Evolutionary conservation across 2,329 filamentous ascomycete genomes (phyloP).

Genomic region (Amauroascus niger): DNA sequence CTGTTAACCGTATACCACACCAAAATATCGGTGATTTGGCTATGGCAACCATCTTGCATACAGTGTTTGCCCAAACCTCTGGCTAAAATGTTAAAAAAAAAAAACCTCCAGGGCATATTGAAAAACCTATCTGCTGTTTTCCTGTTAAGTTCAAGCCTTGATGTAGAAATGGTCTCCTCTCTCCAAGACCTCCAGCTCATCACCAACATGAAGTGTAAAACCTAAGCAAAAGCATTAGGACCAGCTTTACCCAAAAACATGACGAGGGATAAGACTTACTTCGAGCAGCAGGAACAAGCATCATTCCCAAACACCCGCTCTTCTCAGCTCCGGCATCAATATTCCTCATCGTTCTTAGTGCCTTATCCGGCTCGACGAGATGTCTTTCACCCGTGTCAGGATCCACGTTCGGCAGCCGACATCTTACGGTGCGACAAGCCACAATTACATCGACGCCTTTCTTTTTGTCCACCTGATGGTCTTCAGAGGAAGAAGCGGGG

Average conservation of each 20-base stretch:
- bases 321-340: constrained; percentile 44
- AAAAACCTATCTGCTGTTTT: background rate
- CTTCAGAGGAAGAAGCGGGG: background rate
- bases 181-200: constrained; percentile 34
- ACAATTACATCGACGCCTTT: constrained; percentile 37
- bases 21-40: no score
- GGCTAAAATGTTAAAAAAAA: no score
- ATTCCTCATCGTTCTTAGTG: constrained; percentile 41
- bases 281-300: constrained; percentile 34
- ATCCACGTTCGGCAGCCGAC: constrained; percentile 50
- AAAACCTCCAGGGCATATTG: no score
- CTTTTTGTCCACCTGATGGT: constrained; percentile 8
- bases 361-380: constrained; percentile 39
- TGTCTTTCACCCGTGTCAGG: constrained; percentile 46
- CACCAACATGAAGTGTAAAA: constrained; percentile 31
- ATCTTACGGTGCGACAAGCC: constrained; percentile 49
- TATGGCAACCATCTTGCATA: no score
- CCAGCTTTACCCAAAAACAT: background rate
- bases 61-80: no score
- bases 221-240: constrained; percentile 18
- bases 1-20: no score
- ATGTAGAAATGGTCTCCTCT: constrained; percentile 38
- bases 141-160: constrained; percentile 14
- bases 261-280: constrained; percentile 19
- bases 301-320: constrained; percentile 46